Evolutionary conservation across 768 basidiomycete genomes (phyloP).

Genomic region (Infundibulicybe gibba): DNA sequence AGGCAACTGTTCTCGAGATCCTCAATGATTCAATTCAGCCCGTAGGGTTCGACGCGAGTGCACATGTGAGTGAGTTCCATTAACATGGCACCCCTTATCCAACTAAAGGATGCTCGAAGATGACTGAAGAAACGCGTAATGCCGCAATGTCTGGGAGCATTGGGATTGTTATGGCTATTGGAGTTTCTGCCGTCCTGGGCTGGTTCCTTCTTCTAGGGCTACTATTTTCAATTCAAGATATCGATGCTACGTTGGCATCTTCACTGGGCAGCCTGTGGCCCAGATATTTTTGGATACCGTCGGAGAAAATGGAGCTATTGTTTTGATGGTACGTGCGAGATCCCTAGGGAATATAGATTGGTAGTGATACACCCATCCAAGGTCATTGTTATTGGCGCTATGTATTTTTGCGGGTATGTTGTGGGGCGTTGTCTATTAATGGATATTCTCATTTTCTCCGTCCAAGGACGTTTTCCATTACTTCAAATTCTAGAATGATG

Average conservation of each 20-base stretch:
- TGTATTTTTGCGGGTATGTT: slow-evolving; percentile 70
- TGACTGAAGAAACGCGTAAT: slow-evolving; percentile 77
- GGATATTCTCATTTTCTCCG: background rate
- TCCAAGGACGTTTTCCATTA: slow-evolving; percentile 67
- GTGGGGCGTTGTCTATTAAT: no score
- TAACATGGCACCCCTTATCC: no score
- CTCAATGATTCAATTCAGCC: background rate
- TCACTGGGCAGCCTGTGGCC: slow-evolving; percentile 64
- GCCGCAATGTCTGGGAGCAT: slow-evolving; percentile 65
- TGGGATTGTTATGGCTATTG: slow-evolving; percentile 69
- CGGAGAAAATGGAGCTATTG: slow-evolving; percentile 70
- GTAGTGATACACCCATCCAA: slow-evolving; percentile 11
- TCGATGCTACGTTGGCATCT: slow-evolving; percentile 48
- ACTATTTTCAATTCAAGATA: slow-evolving; percentile 75
- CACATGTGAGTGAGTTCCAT: slow-evolving; percentile 44
- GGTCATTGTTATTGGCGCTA: slow-evolving; percentile 66
- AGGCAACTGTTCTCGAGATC: background rate
- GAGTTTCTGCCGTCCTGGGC: slow-evolving; percentile 67
- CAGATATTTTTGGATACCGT: slow-evolving; percentile 80
- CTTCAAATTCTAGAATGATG: slow-evolving; percentile 81
- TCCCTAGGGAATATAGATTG: background rate
- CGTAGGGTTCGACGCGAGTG: slow-evolving; percentile 69
- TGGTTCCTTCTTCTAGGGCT: slow-evolving; percentile 73
- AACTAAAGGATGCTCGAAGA: slow-evolving; percentile 27
- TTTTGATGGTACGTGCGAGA: slow-evolving; percentile 50